Percentiles rank a stretch among this genome's conserved stretches.
phyloP scores from a whole-genome alignment of 1,284 basidiomycete genomes.

The Hymenochaete sp. region DNA sequence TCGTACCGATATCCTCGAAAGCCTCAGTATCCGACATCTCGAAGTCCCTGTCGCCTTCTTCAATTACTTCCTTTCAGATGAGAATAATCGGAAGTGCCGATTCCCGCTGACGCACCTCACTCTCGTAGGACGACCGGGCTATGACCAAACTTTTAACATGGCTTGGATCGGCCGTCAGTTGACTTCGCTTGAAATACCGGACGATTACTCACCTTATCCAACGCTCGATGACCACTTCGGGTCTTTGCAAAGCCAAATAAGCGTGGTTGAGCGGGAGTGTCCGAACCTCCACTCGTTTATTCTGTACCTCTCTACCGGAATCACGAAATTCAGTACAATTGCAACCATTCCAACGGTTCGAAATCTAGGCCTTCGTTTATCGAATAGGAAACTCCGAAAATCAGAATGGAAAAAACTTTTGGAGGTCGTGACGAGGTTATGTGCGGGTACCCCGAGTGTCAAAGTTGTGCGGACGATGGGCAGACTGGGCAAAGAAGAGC shows the following conservation, averaged over 20 bases:
- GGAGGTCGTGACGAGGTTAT: neutral
- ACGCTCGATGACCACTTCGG: neutral
- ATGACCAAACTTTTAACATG: neutral
- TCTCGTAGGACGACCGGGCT: no score
- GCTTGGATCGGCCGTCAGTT: neutral
- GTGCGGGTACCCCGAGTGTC: neutral
- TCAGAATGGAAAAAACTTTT: conserved; percentile 1
- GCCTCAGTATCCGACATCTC: neutral
- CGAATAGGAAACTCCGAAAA: neutral
- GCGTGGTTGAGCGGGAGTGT: neutral
- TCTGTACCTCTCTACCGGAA: neutral
- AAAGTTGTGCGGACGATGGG: conserved; percentile 1
- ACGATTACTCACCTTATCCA: neutral
- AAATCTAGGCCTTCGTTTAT: conserved; percentile 4
- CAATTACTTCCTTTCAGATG: neutral
- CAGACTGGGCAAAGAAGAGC: neutral
- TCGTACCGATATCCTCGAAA: neutral
- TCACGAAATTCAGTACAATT: neutral
- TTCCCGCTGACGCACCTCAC: neutral
- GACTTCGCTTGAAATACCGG: neutral
- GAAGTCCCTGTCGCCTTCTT: neutral
- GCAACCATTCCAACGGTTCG: neutral
- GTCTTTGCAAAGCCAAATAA: neutral
- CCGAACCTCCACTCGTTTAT: conserved; percentile 1
- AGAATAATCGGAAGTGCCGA: neutral